Base-by-base conservation (phyloP, 352 stramenopile species). In the Phytophthora sojae region DNA sequence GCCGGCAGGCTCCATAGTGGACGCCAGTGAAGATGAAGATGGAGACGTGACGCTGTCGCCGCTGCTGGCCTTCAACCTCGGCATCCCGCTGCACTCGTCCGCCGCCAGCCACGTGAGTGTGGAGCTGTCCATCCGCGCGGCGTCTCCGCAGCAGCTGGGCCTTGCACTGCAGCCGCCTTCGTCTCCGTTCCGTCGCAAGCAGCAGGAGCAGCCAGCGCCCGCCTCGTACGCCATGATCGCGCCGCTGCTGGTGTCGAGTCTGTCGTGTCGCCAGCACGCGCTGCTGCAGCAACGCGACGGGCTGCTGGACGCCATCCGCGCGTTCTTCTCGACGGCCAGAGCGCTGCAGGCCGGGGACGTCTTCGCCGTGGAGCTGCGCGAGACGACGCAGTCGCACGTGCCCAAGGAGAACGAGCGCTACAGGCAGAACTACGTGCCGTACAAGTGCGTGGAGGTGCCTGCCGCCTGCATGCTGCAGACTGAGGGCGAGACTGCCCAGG, bases 11-110 rank as follows among this genome's bases (percentile, higher is more conserved):
- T 11, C 19, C 17, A 39, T 39, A 39, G 32, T 39, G 9, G 32
- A 39, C 9, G 1, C 32, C 2, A 39, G 32, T 39, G 8, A 39
- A 15, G 32, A 39, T 14, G 32, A 11, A 15, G 32, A 39, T 14
- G 57, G 47, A 14, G 60, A 55, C 12, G 42, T 91, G 15, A 77
- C 77, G 39, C 65, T 93, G n/a, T 81, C 88, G 11, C 84, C 85
- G n/a, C 71, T 95, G 54, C 56, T 95, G 37, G 88, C 88, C 17
- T 93, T 93, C 71, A 95, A 95, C 42, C 77, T 95, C 50, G 83
- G 83, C 0, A 80, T 95, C 51, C 59, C 70, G 11, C 66, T 91
- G 35, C 71, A 86, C 45, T 65, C 81, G 6, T 59, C 74, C 45
- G 80, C 52, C 23, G 51, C 61, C 29, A 50, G 23, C 8, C 69